Percentiles rank a stretch among this genome's conserved stretches.
Evolutionary conservation across 306 rosid species (phyloP).

Genomic region (Sicyos baderoa): DNA sequence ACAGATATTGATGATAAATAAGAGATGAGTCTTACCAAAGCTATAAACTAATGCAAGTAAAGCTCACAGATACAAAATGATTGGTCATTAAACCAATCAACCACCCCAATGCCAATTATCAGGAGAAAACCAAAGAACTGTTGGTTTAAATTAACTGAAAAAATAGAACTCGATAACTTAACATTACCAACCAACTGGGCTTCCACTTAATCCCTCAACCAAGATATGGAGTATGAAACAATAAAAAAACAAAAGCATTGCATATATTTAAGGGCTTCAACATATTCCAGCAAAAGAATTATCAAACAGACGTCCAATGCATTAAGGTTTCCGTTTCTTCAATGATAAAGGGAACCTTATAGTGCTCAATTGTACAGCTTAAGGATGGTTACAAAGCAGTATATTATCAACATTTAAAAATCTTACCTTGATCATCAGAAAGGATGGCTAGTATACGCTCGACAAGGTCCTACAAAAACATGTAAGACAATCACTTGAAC

Average conservation of each 20-base stretch:
- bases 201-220: background rate
- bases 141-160: background rate
- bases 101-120: background rate
- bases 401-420: slow-evolving; percentile 3
- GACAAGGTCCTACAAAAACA: slow-evolving; percentile 69
- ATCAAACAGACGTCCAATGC: background rate
- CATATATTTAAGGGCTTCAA: background rate
- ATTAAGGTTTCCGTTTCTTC: background rate
- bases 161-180: background rate
- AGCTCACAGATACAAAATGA: background rate
- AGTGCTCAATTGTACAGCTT: background rate
- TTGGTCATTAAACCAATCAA: background rate
- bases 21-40: background rate
- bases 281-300: background rate
- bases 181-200: background rate
- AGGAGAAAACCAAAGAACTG: background rate
- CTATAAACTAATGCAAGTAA: background rate
- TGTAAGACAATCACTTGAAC: slow-evolving; percentile 17
- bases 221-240: slow-evolving; percentile 2
- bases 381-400: background rate
- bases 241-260: background rate
- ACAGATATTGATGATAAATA: slow-evolving; percentile 1
- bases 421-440: slow-evolving; percentile 77
- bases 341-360: background rate
- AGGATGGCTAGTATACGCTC: slow-evolving; percentile 65